These are phyloP conservation scores for Rhodotorula kratochvilovae DNA, from an alignment of 768 basidiomycete species.

Conservation along the genomic window DNA sequence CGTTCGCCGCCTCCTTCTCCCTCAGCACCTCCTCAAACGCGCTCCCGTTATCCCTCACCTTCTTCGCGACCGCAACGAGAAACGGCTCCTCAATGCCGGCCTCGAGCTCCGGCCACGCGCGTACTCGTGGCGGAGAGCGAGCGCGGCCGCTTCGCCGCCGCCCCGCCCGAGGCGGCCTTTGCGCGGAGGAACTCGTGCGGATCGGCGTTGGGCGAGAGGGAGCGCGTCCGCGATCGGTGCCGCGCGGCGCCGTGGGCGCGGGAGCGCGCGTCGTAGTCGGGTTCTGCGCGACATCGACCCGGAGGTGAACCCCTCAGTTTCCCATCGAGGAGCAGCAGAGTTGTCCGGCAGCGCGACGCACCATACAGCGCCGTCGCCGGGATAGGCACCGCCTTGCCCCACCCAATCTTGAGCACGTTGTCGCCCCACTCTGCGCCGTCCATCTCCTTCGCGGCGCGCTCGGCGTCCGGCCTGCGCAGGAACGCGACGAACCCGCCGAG, in stretches of 20 bases:
- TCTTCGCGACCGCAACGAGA: constrained; percentile 76
- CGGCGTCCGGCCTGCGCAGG: constrained; percentile 89
- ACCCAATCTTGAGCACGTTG: constrained; percentile 76
- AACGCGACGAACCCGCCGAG: constrained; percentile 95
- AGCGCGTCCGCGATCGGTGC: constrained; percentile 43
- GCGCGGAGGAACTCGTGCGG: constrained; percentile 41
- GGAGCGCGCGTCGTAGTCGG: constrained; percentile 41
- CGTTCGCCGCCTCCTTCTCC: constrained; percentile 90
- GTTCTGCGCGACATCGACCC: neutral
- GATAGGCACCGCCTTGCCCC: constrained; percentile 94
- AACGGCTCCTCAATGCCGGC: constrained; percentile 76
- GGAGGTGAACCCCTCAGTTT: neutral
- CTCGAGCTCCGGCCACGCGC: constrained; percentile 45
- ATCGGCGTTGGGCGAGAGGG: constrained; percentile 20
- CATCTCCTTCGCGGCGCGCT: constrained; percentile 76
- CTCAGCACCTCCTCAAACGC: constrained; percentile 94
- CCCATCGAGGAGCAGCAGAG: neutral
- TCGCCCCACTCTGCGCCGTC: constrained; percentile 97
- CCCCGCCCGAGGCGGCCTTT: neutral
- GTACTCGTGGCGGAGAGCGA: constrained; percentile 51
- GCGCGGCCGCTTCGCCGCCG: constrained; percentile 6
- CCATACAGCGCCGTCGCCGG: constrained; percentile 56
- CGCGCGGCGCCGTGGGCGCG: no score
- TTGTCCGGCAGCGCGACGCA: neutral
- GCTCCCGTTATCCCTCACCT: constrained; percentile 72